Conservation (phyloP, 495 filamentous ascomycete genomes). For the Rostrohypoxylon terebratum region DNA sequence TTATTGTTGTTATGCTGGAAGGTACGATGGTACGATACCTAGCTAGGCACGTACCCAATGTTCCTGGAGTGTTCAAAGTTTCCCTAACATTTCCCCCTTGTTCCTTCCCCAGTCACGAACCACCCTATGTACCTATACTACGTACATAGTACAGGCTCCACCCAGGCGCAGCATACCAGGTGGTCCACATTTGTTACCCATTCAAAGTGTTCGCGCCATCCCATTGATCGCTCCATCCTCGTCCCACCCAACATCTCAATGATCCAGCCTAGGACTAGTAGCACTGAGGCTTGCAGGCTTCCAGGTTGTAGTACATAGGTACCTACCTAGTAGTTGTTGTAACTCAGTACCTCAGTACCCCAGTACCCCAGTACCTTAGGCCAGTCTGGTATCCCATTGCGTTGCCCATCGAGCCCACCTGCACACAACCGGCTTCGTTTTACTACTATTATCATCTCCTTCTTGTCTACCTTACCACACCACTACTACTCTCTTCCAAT, state of each 20-base stretch:
- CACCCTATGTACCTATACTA: conserved; percentile 27
- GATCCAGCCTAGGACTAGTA: not conserved
- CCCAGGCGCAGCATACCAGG: conserved; percentile 32
- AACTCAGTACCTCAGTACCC: conserved; percentile 19
- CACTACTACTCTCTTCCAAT: conserved; percentile 3
- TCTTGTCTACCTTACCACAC: conserved; percentile 5
- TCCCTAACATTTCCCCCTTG: conserved; percentile 11
- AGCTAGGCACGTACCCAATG: not conserved
- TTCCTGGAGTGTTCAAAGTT: conserved; percentile 42
- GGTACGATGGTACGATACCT: too few relatives aligned
- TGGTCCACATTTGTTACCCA: conserved; percentile 13
- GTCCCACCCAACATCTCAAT: conserved; percentile 41
- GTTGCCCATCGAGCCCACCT: conserved; percentile 43
- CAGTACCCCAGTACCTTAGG: too few relatives aligned
- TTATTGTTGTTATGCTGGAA: conserved; percentile 31
- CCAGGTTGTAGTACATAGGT: not conserved
- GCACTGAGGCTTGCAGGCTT: not conserved
- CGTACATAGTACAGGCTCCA: conserved; percentile 33
- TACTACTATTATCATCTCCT: conserved; percentile 20
- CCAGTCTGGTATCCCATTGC: not conserved
- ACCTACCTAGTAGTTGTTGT: not conserved
- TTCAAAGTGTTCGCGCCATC: conserved; percentile 39
- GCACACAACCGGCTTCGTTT: conserved; percentile 42
- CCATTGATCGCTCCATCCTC: conserved; percentile 51
- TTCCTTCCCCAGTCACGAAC: conserved; percentile 37